phyloP scores from a whole-genome alignment of 176 grass and related monocot species.

The Saccharum spontaneum region DNA sequence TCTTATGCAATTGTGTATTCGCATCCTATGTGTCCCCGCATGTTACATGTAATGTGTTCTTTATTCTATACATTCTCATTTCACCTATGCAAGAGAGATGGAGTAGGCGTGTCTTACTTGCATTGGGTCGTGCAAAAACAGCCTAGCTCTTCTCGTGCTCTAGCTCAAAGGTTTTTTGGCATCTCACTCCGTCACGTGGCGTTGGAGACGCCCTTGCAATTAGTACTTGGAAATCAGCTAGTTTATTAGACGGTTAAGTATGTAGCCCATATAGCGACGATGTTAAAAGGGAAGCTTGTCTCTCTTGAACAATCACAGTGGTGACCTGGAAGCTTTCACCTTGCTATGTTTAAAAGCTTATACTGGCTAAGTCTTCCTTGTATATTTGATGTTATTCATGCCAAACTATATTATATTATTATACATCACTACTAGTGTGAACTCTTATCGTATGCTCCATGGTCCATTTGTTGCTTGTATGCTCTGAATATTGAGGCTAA shows the following conservation, averaged over 20 bases:
- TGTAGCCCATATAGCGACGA: not conserved
- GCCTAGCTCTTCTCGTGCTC: too few species aligned
- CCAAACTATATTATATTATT: not conserved
- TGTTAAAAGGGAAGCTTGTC: not conserved
- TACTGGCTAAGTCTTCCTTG: constrained; percentile 2
- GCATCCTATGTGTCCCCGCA: not conserved
- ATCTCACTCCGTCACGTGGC: not conserved
- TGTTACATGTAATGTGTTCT: not conserved
- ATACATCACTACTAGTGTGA: not conserved
- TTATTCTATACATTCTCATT: not conserved
- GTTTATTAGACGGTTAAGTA: not conserved
- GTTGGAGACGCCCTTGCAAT: not conserved
- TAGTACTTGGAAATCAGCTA: too few species aligned
- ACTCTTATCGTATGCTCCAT: not conserved
- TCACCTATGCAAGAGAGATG: not conserved
- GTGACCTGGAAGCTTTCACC: too few species aligned
- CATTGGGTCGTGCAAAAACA: too few species aligned
- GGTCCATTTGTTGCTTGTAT: not conserved
- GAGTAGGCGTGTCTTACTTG: not conserved
- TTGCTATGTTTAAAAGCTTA: not conserved
- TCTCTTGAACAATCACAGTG: not conserved
- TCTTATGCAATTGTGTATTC: not conserved
- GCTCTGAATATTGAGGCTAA: not conserved
- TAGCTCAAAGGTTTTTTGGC: not conserved
- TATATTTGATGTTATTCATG: not conserved